phyloP scores from a whole-genome alignment of 306 rosid species.

The Castanospermum australe region DNA sequence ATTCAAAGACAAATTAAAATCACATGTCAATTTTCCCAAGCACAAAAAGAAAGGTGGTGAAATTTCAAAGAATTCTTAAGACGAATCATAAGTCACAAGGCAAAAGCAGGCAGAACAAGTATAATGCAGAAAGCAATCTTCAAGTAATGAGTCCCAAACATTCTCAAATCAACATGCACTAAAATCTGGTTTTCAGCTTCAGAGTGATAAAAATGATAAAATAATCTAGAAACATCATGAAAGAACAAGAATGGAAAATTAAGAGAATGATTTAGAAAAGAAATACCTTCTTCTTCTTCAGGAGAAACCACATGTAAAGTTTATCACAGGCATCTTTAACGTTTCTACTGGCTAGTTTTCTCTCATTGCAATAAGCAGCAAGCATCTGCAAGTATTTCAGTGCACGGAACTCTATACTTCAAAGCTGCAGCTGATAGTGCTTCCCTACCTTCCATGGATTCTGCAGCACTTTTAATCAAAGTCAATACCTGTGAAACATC shows the following conservation, averaged over 20 bases:
- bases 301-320: constrained; percentile 73
- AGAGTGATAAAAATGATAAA: not conserved
- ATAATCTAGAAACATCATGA: not conserved
- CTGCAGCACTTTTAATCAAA: constrained; percentile 68
- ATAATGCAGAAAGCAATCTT: not conserved
- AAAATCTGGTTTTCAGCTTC: not conserved
- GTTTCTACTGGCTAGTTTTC: constrained; percentile 70
- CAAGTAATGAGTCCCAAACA: not conserved
- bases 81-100: not conserved
- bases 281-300: constrained; percentile 69
- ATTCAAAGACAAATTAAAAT: not conserved
- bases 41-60: not conserved
- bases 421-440: constrained; percentile 70
- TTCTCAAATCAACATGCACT: not conserved
- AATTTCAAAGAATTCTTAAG: not conserved
- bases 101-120: not conserved
- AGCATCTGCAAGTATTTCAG: constrained; percentile 51
- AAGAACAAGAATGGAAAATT: not conserved
- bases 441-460: constrained; percentile 60
- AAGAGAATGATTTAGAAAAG: not conserved
- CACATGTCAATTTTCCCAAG: not conserved
- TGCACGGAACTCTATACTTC: constrained; percentile 61
- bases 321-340: constrained; percentile 83
- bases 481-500: constrained; percentile 68
- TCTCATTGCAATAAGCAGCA: constrained; percentile 74